Evolutionary conservation across 495 filamentous ascomycete species (phyloP).

Genomic region (Neurospora tetraspora): DNA sequence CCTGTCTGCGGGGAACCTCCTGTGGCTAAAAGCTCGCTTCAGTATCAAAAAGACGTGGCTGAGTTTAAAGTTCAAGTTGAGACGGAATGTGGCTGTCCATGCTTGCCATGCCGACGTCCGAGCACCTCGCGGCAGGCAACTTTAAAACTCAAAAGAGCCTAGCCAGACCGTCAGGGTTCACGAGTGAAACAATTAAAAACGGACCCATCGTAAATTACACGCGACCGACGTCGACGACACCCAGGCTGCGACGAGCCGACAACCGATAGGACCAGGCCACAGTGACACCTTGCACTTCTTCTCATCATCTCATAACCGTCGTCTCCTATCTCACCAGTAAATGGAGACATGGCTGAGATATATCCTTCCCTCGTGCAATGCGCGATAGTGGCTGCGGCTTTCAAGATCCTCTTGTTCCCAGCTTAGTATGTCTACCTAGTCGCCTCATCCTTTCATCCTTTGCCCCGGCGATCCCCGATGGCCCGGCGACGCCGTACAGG

Average conservation of each 20-base stretch:
- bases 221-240: background rate
- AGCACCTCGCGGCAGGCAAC: background rate
- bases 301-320: background rate
- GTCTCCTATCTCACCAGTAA: background rate
- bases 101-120: background rate
- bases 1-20: background rate
- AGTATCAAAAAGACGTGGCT: background rate
- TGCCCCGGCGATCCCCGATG: background rate
- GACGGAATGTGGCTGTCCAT: background rate
- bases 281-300: background rate
- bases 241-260: background rate
- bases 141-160: background rate
- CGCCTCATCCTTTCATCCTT: background rate
- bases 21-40: background rate
- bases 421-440: conserved; percentile 65
- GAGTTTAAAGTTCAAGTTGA: background rate
- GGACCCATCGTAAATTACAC: background rate
- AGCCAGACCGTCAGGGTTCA: background rate
- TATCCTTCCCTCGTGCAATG: conserved; percentile 82
- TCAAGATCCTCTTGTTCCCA: conserved; percentile 90
- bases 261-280: background rate
- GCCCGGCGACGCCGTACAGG: background rate
- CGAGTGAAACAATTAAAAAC: background rate
- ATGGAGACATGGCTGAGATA: conserved; percentile 60
- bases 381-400: conserved; percentile 74